Evolutionary conservation across 169 alveolate genomes (phyloP), one percentile per base, ranked within the genome.

Genomic region (Plasmodium inui): DNA sequence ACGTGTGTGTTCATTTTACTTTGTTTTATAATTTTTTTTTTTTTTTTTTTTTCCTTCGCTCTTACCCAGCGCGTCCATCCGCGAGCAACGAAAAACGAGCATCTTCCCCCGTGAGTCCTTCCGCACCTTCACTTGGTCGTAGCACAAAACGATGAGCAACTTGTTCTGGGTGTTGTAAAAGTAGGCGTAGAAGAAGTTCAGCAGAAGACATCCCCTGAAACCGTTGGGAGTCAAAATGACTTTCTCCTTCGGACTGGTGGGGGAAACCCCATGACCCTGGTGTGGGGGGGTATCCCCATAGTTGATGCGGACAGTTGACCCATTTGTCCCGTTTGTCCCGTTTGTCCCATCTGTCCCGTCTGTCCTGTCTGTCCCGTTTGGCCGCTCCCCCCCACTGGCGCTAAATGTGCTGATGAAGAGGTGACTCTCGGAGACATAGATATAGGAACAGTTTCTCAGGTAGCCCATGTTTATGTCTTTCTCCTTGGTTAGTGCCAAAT

Each of bases 101-200:
- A 39, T 61, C 71, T 89, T 89, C 37, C 82, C 46, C 41, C 70
- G 30, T 0, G 39, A 30, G n/a, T 79, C 90, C 7, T 19, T 14
- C 5, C 34, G 30, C 72, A 89, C 71, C 71, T 79, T 78, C n/a
- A 89, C 46, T 28, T 72, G 50, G 44, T 89, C 90, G 82, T 79
- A 89, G 19, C 90, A 89, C 12, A 89, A 1, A 12, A 89, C 94
- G 26, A 89, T 61, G 50, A 89, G 89, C 46, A 89, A 37, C 53
- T 89, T 67, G 32, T 89, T 79, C 9, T 89, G 67, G 12, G 83
- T 89, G 22, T 89, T 89, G 72, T 89, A 89, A 57, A 89, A 89
- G 72, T 89, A 89, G 7, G 74, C 88, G 61, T 89, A 89, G 32
- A 89, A 89, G 19, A 89, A 39, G 46, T 89, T 89, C 34, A 89